A percentile compares a stretch with the other conserved stretches of the same genome.
phyloP scores from a whole-genome alignment of 768 basidiomycete genomes.

The Pilatotrama ljubarskyi region DNA sequence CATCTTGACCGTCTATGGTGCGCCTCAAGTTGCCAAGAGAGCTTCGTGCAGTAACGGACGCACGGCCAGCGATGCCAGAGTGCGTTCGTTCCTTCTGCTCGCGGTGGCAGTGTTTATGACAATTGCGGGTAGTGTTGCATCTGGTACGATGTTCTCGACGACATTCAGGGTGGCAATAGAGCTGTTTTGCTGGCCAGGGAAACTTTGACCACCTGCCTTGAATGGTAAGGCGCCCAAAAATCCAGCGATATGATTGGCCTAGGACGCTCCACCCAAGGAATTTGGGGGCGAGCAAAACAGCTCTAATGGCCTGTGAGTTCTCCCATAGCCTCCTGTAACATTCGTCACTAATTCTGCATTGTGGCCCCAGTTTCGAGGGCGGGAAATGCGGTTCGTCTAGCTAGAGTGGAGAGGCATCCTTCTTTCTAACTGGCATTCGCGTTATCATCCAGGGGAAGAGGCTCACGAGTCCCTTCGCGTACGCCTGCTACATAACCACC shows the following conservation, averaged over 20 bases:
- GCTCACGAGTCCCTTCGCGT: neutral
- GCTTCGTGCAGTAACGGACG: conserved; percentile 9
- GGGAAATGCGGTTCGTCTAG: conserved; percentile 33
- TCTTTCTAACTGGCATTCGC: neutral
- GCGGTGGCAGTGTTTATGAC: no score
- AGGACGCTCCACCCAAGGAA: no score
- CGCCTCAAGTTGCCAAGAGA: neutral
- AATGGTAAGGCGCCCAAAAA: no score
- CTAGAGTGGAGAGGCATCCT: no score
- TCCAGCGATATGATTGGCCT: no score
- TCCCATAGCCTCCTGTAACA: no score
- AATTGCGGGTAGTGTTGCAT: neutral
- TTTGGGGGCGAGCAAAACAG: no score
- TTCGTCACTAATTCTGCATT: no score
- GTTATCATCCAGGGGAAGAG: neutral
- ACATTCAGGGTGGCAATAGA: conserved; percentile 28
- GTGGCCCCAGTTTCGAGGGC: conserved; percentile 28
- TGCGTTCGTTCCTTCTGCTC: neutral
- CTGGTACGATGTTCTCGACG: conserved; percentile 39
- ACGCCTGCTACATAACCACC: neutral
- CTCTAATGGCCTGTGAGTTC: no score
- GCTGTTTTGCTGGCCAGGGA: no score
- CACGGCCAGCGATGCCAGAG: conserved; percentile 9
- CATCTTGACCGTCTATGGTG: no score
- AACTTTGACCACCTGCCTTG: no score